Percentiles rank a stretch among this genome's conserved stretches.
These are phyloP conservation scores for Leccinum pachyderme DNA, from an alignment of 1,284 basidiomycete species.

Conservation along the genomic window DNA sequence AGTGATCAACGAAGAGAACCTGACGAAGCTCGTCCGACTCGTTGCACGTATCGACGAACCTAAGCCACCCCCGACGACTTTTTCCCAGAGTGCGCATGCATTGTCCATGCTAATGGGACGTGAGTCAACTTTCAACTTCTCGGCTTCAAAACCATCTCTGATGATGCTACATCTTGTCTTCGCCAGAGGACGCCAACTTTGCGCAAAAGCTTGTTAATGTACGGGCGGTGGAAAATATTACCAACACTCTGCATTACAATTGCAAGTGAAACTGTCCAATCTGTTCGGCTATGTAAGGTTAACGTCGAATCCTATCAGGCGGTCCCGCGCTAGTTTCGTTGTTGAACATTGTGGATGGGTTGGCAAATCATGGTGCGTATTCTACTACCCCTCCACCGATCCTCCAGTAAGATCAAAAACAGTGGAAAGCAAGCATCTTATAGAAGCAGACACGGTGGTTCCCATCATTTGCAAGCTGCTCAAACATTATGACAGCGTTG, in stretches of 20 bases:
- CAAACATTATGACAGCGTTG: conserved; percentile 26
- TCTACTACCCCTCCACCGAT: neutral
- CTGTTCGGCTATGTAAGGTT: neutral
- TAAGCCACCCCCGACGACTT: conserved; percentile 4
- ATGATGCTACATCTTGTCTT: neutral
- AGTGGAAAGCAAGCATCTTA: conserved; percentile 7
- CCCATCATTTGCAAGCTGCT: conserved; percentile 20
- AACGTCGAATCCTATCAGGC: conserved; percentile 9
- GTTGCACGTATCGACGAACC: neutral
- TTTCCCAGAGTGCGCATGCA: conserved; percentile 30
- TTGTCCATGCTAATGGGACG: conserved; percentile 23
- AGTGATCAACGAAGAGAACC: conserved; percentile 20
- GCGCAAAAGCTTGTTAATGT: conserved; percentile 14
- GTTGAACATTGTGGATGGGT: conserved; percentile 18
- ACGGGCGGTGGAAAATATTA: conserved; percentile 17
- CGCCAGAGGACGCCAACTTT: conserved; percentile 15
- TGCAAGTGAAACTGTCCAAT: conserved; percentile 6
- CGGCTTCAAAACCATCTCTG: neutral
- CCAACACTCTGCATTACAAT: conserved; percentile 11
- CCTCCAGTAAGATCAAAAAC: neutral
- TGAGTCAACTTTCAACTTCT: conserved; percentile 3
- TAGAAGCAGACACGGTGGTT: conserved; percentile 12
- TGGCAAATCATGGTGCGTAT: conserved; percentile 19
- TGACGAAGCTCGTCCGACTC: conserved; percentile 3
- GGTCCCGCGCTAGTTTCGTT: conserved; percentile 20